Percentiles rank a stretch among this genome's conserved stretches.
Evolutionary conservation across 2,329 filamentous ascomycete genomes (phyloP).

Genomic region (Pseudogymnoascus sp.): DNA sequence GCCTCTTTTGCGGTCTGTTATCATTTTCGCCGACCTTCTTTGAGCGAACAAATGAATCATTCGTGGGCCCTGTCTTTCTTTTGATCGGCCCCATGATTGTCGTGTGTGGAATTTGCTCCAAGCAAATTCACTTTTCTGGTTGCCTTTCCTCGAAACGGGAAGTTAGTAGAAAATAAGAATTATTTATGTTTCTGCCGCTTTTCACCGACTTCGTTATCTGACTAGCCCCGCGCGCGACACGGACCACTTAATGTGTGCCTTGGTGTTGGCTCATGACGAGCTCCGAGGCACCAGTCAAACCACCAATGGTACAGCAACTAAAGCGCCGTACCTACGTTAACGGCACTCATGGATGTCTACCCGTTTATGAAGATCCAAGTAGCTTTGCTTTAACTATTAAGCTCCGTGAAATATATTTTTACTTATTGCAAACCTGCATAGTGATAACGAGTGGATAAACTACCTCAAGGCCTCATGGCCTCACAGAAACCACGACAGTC

Average conservation of each 20-base stretch:
- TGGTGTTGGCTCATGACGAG: slow-evolving; percentile 5
- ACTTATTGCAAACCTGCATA: background rate
- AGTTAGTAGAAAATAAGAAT: slow-evolving; percentile 7
- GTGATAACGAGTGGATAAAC: background rate
- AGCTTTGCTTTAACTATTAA: background rate
- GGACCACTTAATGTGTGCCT: background rate
- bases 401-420: background rate
- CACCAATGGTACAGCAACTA: slow-evolving; percentile 2
- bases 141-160: background rate
- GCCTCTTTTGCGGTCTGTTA: slow-evolving; percentile 24
- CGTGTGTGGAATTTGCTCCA: background rate
- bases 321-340: background rate
- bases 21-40: slow-evolving; percentile 21
- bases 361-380: background rate
- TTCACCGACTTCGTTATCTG: slow-evolving; percentile 8
- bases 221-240: slow-evolving; percentile 4
- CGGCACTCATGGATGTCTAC: background rate
- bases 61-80: slow-evolving; percentile 27
- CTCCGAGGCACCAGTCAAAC: slow-evolving; percentile 5
- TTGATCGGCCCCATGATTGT: slow-evolving; percentile 27
- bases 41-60: slow-evolving; percentile 27
- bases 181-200: slow-evolving; percentile 7
- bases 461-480: slow-evolving; percentile 4
- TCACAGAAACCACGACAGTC: slow-evolving; percentile 6
- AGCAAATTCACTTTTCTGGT: slow-evolving; percentile 5